Conservation (phyloP, 371 early-diverging fungal species). For the Vairimorpha ceranae region DNA sequence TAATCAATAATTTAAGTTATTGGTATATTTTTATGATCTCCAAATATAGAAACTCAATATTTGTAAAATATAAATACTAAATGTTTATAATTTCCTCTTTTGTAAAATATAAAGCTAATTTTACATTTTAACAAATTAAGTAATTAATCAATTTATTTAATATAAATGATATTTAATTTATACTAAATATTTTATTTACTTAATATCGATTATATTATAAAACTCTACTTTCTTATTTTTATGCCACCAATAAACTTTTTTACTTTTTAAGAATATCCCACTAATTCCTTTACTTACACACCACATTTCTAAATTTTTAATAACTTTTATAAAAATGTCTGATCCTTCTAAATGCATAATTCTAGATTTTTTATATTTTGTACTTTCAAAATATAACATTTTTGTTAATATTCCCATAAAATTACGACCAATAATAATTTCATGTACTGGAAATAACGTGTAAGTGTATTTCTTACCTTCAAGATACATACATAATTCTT, state of each 20-base stretch:
- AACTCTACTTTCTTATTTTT: not conserved
- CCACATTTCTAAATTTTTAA: not conserved
- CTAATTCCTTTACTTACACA: not conserved
- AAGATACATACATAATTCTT: not conserved
- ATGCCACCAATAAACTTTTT: not conserved
- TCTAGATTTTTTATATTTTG: not conserved
- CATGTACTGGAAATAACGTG: not conserved
- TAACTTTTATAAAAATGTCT: not conserved
- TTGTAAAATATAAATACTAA: no score
- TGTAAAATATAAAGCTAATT: no score
- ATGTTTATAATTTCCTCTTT: no score
- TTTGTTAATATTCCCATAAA: not conserved
- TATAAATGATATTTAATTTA: no score
- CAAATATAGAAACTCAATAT: no score
- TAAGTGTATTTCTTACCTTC: not conserved
- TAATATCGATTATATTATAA: not conserved
- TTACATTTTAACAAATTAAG: no score
- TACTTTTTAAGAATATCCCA: not conserved
- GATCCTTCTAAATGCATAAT: not conserved
- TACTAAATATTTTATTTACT: no score
- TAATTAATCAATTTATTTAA: no score
- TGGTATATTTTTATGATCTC: no score
- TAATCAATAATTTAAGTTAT: no score
- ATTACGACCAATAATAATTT: not conserved
- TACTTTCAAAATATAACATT: not conserved